These are phyloP conservation scores for Komagataella mondaviorum DNA, from an alignment of 805 yeast species.

Conservation along the genomic window DNA sequence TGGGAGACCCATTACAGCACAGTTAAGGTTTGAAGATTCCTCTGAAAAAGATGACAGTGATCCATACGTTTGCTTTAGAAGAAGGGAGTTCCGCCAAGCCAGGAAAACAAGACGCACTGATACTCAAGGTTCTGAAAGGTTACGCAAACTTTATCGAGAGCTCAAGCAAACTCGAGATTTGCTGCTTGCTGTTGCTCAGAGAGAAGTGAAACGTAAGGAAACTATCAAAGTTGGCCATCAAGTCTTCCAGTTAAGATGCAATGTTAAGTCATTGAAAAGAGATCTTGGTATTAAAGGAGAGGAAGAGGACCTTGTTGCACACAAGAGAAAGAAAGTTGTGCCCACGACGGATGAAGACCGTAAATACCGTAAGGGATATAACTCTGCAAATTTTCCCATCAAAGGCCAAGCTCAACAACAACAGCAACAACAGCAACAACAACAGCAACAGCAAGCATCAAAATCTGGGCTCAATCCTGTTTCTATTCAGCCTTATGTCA, in stretches of 20 bases:
- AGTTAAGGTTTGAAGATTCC: conserved; percentile 70
- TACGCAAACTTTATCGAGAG: conserved; percentile 62
- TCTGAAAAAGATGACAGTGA: conserved; percentile 81
- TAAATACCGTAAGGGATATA: conserved; percentile 3
- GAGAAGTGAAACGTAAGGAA: conserved; percentile 56
- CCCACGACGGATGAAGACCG: conserved; percentile 7
- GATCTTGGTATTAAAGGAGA: conserved; percentile 67
- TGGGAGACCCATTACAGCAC: conserved; percentile 65
- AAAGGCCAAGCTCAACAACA: conserved; percentile 5
- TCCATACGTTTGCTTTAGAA: conserved; percentile 90
- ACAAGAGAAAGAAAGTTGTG: conserved; percentile 47
- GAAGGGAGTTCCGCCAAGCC: conserved; percentile 90
- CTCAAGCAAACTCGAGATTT: conserved; percentile 64
- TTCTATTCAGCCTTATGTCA: conserved; percentile 66
- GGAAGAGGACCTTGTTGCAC: conserved; percentile 71
- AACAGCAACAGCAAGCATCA: neutral
- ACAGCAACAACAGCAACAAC: conserved; percentile 8
- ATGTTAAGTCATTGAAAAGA: conserved; percentile 64
- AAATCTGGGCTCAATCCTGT: conserved; percentile 13
- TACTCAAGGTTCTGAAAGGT: conserved; percentile 74
- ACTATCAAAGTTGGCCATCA: conserved; percentile 47
- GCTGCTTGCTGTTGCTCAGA: conserved; percentile 53
- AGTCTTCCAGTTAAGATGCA: conserved; percentile 61
- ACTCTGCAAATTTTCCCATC: conserved; percentile 1
- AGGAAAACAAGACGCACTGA: conserved; percentile 95